Conservation (phyloP, 768 basidiomycete species). For the Psilocybe subaeruginosa region DNA sequence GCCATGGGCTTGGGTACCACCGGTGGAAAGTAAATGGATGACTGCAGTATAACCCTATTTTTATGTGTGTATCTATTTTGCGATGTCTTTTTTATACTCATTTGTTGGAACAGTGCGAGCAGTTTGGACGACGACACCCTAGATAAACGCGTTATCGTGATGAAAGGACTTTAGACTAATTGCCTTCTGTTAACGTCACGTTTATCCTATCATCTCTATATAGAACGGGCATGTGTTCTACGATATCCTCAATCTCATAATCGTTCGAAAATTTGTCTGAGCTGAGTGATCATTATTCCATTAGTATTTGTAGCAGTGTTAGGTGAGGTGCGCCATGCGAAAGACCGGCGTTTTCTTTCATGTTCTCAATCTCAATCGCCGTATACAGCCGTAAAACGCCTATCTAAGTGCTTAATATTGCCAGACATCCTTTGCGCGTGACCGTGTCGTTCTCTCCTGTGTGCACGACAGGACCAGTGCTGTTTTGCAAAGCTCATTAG, state of each 20-base stretch:
- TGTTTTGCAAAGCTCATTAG: not conserved
- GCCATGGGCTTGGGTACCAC: conserved; percentile 87
- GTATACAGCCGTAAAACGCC: too few species aligned
- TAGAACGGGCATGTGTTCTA: conserved; percentile 18
- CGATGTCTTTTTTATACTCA: not conserved
- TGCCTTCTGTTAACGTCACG: conserved; percentile 14
- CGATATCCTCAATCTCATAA: conserved; percentile 11
- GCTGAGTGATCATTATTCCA: not conserved
- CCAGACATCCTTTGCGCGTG: not conserved
- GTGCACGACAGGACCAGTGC: not conserved
- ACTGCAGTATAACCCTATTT: conserved; percentile 2
- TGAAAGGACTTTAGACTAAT: conserved; percentile 28
- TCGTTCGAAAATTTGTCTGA: not conserved
- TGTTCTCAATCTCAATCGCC: too few species aligned
- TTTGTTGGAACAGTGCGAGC: not conserved
- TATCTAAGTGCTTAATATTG: too few species aligned
- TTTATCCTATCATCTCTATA: conserved; percentile 15
- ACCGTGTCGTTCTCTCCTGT: not conserved
- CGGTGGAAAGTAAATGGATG: conserved; percentile 72
- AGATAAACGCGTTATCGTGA: conserved; percentile 15
- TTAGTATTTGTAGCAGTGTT: too few species aligned
- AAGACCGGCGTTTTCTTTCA: too few species aligned
- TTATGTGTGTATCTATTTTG: conserved; percentile 7
- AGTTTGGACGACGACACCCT: conserved; percentile 12
- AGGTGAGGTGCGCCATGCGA: too few species aligned